Percentiles rank a stretch among this genome's conserved stretches.
These are phyloP conservation scores for Knoxia roxburghii DNA, from an alignment of 257 asterid genomes.

Conservation along the genomic window DNA sequence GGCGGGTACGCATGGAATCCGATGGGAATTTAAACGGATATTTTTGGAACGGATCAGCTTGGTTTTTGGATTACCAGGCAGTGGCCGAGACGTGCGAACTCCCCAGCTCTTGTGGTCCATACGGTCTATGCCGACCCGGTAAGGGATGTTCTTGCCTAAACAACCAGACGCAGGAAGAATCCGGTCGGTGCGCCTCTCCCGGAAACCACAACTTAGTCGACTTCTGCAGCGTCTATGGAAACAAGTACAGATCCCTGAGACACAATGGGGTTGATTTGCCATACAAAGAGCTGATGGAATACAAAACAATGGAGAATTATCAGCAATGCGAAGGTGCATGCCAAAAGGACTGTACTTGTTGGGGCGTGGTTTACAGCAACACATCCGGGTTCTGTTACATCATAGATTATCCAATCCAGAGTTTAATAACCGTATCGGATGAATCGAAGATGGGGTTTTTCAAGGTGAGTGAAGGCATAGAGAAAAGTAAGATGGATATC, in stretches of 20 bases:
- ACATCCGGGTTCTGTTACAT: slow-evolving; percentile 85
- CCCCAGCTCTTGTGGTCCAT: slow-evolving; percentile 71
- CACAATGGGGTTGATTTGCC: slow-evolving; percentile 72
- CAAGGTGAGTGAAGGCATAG: slow-evolving; percentile 61
- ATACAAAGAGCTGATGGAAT: slow-evolving; percentile 61
- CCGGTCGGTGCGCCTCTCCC: slow-evolving; percentile 40
- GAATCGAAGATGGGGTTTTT: slow-evolving; percentile 66
- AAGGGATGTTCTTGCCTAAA: slow-evolving; percentile 65
- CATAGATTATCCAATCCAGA: slow-evolving; percentile 59
- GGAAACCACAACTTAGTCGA: slow-evolving; percentile 26
- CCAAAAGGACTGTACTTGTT: slow-evolving; percentile 59
- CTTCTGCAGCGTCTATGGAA: slow-evolving; percentile 42
- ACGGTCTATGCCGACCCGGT: slow-evolving; percentile 63
- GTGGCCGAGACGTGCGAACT: slow-evolving; percentile 62
- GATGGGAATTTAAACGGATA: slow-evolving; percentile 78
- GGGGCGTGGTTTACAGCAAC: slow-evolving; percentile 91
- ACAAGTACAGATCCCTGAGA: slow-evolving; percentile 34
- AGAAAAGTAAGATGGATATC: slow-evolving; percentile 30
- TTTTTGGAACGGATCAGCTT: slow-evolving; percentile 80
- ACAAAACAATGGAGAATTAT: slow-evolving; percentile 35
- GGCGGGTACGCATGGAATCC: slow-evolving; percentile 64
- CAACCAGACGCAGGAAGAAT: slow-evolving; percentile 31
- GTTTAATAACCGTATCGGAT: slow-evolving; percentile 52
- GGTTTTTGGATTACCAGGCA: slow-evolving; percentile 61
- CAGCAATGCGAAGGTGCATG: slow-evolving; percentile 59